Conservation (phyloP, 2,329 filamentous ascomycete species). For the Ilyonectria mors-panacis region DNA sequence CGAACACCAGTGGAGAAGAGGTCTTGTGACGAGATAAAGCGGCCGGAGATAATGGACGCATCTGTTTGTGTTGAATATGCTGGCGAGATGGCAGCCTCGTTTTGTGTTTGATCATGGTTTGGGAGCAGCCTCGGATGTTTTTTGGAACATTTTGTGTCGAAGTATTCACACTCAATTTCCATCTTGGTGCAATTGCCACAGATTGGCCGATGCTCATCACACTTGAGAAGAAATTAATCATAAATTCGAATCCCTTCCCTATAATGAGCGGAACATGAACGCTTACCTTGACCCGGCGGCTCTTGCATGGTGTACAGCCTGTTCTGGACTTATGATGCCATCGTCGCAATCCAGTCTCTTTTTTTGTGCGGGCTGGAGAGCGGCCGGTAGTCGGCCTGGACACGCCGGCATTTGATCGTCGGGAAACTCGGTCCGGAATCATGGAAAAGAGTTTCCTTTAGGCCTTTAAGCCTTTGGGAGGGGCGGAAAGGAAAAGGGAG, state of each 20-base stretch:
- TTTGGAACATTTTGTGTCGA: background rate
- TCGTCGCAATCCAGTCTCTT: background rate
- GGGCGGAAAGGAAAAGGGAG: no score
- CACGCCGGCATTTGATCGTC: background rate
- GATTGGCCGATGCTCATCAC: slow-evolving; percentile 10
- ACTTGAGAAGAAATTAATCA: background rate
- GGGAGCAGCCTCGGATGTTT: background rate
- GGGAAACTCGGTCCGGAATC: background rate
- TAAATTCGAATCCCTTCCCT: background rate
- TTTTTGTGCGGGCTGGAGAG: background rate
- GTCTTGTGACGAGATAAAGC: background rate
- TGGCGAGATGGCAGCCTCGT: background rate
- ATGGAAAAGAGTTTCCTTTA: background rate
- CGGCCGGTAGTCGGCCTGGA: no score
- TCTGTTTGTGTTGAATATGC: background rate
- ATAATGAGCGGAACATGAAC: no score
- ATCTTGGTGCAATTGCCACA: slow-evolving; percentile 15
- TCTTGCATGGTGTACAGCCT: slow-evolving; percentile 14
- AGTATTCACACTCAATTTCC: background rate
- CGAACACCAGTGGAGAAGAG: slow-evolving; percentile 1
- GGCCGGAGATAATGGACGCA: background rate
- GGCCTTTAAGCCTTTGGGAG: background rate
- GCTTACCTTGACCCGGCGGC: slow-evolving; percentile 12
- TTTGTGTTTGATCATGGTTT: background rate
- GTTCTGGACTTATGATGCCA: slow-evolving; percentile 18